phyloP scores from a whole-genome alignment of 768 basidiomycete species.

The Pulveroboletus ravenelii region DNA sequence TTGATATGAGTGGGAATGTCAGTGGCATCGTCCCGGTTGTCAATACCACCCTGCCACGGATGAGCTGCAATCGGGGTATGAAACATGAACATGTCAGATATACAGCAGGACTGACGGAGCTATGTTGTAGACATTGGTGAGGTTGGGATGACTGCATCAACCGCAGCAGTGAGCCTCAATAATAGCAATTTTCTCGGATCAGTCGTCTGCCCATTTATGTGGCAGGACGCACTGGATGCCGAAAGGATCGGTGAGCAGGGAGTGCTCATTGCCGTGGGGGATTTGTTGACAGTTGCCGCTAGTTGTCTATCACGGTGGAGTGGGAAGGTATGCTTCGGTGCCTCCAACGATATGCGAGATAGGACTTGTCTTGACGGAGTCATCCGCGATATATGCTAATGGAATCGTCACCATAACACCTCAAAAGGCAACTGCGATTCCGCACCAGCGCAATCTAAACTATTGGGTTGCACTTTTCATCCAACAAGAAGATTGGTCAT shows the following conservation, averaged over 20 bases:
- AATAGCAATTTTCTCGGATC: conserved; percentile 1
- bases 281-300: not conserved
- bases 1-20: not conserved
- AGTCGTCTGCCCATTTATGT: not conserved
- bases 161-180: not conserved
- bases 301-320: conserved; percentile 1
- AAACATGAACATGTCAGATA: not conserved
- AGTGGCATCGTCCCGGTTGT: not conserved
- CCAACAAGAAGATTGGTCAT: not conserved
- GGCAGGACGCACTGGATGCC: not conserved
- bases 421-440: not conserved
- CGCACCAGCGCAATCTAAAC: not conserved
- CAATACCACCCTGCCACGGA: not conserved
- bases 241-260: not conserved
- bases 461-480: not conserved
- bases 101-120: not conserved
- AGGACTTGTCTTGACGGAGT: not conserved
- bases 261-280: not conserved
- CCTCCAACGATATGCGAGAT: conserved; percentile 7
- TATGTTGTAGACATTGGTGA: not conserved
- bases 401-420: not conserved
- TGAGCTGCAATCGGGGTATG: not conserved
- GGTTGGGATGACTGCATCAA: not conserved
- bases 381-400: conserved; percentile 1
- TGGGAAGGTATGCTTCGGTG: not conserved